phyloP scores from a whole-genome alignment of 2,329 filamentous ascomycete species.

The Penicillium sclerotigenum region DNA sequence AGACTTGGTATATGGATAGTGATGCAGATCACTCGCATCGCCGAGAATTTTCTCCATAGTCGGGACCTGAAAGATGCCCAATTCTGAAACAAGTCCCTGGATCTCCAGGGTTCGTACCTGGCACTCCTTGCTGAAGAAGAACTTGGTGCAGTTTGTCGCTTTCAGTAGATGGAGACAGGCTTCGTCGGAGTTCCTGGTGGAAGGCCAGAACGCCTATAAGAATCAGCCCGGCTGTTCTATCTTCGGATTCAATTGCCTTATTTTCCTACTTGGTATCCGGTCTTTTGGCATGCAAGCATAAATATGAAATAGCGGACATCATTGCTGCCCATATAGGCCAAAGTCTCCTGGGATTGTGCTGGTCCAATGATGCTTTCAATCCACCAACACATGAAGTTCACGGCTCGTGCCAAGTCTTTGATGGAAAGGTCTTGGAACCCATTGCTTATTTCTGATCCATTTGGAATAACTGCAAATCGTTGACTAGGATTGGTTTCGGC shows the following conservation, averaged over 20 bases:
- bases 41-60: constrained; percentile 8
- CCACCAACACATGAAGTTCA: constrained; percentile 23
- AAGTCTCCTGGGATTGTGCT: constrained; percentile 5
- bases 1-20: constrained; percentile 20
- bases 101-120: constrained; percentile 41
- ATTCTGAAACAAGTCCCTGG: constrained; percentile 6
- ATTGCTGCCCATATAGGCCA: constrained; percentile 27
- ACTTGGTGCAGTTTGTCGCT: constrained; percentile 15
- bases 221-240: not conserved
- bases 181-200: constrained; percentile 23
- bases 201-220: constrained; percentile 19
- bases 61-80: constrained; percentile 12
- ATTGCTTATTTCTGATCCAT: constrained; percentile 14
- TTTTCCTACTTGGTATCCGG: constrained; percentile 21
- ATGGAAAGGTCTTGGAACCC: constrained; percentile 20
- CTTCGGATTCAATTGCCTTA: not conserved
- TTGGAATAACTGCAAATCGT: constrained; percentile 13
- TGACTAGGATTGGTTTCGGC: constrained; percentile 9
- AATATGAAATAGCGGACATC: constrained; percentile 26
- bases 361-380: constrained; percentile 18
- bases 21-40: constrained; percentile 4
- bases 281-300: constrained; percentile 26
- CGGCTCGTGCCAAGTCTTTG: constrained; percentile 14
- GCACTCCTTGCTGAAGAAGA: constrained; percentile 29
- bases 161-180: constrained; percentile 17